Evolutionary conservation across 306 rosid genomes (phyloP), one percentile per base, ranked within the genome.

Genomic region (Dalbergia cultrata): DNA sequence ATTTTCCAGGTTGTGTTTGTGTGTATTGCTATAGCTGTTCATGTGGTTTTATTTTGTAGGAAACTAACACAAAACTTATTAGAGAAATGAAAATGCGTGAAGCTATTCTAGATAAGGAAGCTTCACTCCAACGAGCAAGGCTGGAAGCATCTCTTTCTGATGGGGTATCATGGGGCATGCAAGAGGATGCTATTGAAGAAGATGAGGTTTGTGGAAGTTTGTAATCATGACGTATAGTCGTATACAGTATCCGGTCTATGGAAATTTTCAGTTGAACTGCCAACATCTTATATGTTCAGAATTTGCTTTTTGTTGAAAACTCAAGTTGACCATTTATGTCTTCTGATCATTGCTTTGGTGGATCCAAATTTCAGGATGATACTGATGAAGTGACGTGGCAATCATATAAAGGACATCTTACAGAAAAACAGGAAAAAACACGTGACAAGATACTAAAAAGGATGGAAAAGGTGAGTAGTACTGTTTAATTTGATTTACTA

Each of bases 141-240:
- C 77, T 41, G 50, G 93, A 91, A 89, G 90, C 98, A 73, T 90
- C 94, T 76, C 84, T 79, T 82, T 92, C 89, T 75, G 99, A 91
- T 80, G 99, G 99, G 76, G 74, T 93, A 76, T 95, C 98, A 21
- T 95, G 99, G 98, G 99, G 99, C 76, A 91, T 95, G 97, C 91
- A 92, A 39, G 99, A 95, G 82, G 99, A 95, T 91, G 99, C 98
- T 67, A 78, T 92, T 80, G 99, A 95, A 86, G 99, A 95, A 84
- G 88, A 72, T 18, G 99, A 93, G 98, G 99, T 91, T 72, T 82
- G 82, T 86, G 60, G 37, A 64, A 82, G 44, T 61, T 67, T 69
- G 21, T 70, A 57, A 60, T 75, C 61, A 62, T 45, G 74, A 59
- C 39, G 18, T 64, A 22, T 39, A 19, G 31, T 26, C 31, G 31